Percentiles rank a stretch among this genome's conserved stretches.
Evolutionary conservation across 352 stramenopile genomes (phyloP).

Genomic region (Phytophthora meadii): DNA sequence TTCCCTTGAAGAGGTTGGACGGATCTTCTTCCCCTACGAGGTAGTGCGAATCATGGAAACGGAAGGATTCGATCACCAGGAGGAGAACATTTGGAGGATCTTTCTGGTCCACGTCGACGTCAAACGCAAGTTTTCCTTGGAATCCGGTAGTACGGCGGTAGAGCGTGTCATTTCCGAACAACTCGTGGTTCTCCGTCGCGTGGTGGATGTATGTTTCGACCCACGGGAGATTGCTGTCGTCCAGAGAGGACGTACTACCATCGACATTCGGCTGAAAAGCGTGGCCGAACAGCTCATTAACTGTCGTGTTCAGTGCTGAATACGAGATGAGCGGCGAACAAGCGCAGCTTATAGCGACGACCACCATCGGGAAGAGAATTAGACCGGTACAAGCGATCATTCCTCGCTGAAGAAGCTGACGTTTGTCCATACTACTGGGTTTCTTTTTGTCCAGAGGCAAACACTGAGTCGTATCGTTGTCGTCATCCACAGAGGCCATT

Average conservation of each 20-base stretch:
- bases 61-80: slow-evolving; percentile 64
- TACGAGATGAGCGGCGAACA: slow-evolving; percentile 34
- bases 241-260: not conserved
- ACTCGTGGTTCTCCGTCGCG: slow-evolving; percentile 46
- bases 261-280: slow-evolving; percentile 6
- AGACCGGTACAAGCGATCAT: slow-evolving; percentile 10
- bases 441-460: not conserved
- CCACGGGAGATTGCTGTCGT: slow-evolving; percentile 7
- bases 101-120: slow-evolving; percentile 41
- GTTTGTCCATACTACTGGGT: not conserved
- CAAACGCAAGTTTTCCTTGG: slow-evolving; percentile 49
- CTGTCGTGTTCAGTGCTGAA: slow-evolving; percentile 31
- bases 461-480: not conserved
- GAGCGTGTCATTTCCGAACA: slow-evolving; percentile 46
- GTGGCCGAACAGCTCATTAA: slow-evolving; percentile 36
- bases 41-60: slow-evolving; percentile 62
- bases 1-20: slow-evolving; percentile 19
- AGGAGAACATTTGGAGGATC: slow-evolving; percentile 61
- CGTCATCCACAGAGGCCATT: not conserved
- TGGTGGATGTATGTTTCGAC: slow-evolving; percentile 34
- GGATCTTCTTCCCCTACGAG: slow-evolving; percentile 46
- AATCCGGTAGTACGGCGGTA: slow-evolving; percentile 54
- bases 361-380: slow-evolving; percentile 7
- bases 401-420: not conserved
- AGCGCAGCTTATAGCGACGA: slow-evolving; percentile 10